Evolutionary conservation across 2,329 filamentous ascomycete species (phyloP), one percentile per base, ranked within the genome.

Genomic region (Ascochyta koolunga): DNA sequence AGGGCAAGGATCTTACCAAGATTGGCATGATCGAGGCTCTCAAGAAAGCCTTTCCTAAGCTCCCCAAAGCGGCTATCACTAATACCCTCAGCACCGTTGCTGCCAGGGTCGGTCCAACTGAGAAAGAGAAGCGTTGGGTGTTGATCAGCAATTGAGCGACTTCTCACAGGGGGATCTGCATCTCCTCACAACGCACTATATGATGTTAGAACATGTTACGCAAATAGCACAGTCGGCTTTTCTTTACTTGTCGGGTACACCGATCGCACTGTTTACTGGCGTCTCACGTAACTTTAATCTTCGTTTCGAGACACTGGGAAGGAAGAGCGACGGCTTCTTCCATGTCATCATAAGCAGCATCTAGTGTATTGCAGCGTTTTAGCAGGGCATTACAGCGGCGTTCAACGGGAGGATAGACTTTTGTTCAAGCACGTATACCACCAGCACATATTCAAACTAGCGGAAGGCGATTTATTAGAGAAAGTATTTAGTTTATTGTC

Each of bases 1-100:
- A 86, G 43, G 89, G 86, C 16, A 89, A 85, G 58, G 83, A 89
- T 74, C 78, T 91, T 42, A 89, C 85, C 33, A 95, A 95, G 75
- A 75, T 86, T 1, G 90, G 89, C 7, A 77, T 95, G 62, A 80
- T 91, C 8, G 90, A 93, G 72, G 81, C 89, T 5, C 74, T 96
- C 56, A 90, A 91, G 73, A 87, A 89, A 68, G 82, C 85, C 78
- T 91, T 93, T 61, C 85, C 87, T 1, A 87, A 87, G 57, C 82
- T 87, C 39, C 84, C 87, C 1, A 90, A 88, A 65, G 84, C 86
- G 18, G 83, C 86, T 21, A 86, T 96, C 62, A 89, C 86, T 67
- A 83, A 86, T 47, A 93, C 89, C 0, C 76, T 95, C 18, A 86
- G 86, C 56, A 76, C 76, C 9, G 78, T 90, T 46, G 90, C 90